Evolutionary conservation across 352 stramenopile genomes (phyloP), one percentile per base, ranked within the genome.

Genomic region (Phytophthora europaea): DNA sequence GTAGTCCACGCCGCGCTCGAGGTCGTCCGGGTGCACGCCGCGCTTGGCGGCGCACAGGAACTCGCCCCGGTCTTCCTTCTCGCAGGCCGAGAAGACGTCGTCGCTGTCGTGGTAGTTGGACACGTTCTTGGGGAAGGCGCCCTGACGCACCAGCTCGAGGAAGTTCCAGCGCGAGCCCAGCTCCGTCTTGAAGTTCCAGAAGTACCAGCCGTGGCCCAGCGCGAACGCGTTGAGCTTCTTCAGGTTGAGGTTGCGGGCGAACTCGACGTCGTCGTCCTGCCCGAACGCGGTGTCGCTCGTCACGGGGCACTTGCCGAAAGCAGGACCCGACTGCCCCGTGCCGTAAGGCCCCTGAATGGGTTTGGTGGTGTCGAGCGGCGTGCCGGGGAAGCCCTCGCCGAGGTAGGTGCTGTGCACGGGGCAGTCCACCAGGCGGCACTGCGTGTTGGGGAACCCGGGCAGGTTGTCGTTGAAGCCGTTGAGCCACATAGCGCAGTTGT

Each of bases 161-260:
- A 97, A 98, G 51, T 89, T 93, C 94, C 94, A 98, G 22, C 86
- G 81, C 38, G 88, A 84, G 45, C 91, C 91, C 1, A 98, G 18
- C 60, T 73, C 67, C 16, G 67, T 73, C 59, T 73, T 73, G 59
- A 73, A 73, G 45, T 73, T 73, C 94, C 93, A 98, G 72, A 98
- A 98, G 77, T 97, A 98, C 78, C 93, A 97, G 26, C 94, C 94
- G 75, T 98, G 94, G 54, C 91, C 93, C 34, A 97, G 75, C 4
- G 85, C 85, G 64, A 97, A 98, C 12, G 91, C 89, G 63, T 94
- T 94, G 18, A 98, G 92, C 74, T 98, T 98, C 75, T 98, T 98
- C 1, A 90, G 26, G 31, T 88, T 90, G 9, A 98, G 67, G 57
- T 91, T 86, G 13, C 73, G 79, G 67, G 95, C 94, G 33, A 90